Conservation (phyloP, 257 asterid genomes). For the Haberlea rhodopensis region DNA sequence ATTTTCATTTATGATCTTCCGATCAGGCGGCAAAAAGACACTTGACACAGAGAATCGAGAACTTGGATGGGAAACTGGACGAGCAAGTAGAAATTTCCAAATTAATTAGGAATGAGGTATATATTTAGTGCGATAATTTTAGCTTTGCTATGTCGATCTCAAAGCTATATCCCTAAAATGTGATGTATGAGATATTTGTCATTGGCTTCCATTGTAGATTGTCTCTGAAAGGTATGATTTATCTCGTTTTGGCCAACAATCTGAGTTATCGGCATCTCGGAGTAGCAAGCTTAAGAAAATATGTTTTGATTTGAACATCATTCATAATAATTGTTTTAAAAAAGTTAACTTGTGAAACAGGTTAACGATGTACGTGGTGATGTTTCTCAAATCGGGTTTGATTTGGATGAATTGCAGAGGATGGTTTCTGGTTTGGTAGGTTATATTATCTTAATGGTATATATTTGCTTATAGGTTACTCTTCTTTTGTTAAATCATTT, state of each 20-base stretch:
- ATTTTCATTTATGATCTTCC: conserved; percentile 11
- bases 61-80: conserved; percentile 85
- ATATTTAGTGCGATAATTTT: not conserved
- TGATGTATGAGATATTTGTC: not conserved
- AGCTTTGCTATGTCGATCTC: conserved; percentile 1
- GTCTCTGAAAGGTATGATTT: not conserved
- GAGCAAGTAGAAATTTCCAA: conserved; percentile 84
- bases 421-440: conserved; percentile 76
- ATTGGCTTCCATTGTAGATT: not conserved
- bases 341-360: conserved; percentile 38
- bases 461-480: not conserved
- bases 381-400: conserved; percentile 53
- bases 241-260: conserved; percentile 1
- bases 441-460: conserved; percentile 4
- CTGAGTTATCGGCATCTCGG: conserved; percentile 6
- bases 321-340: conserved; percentile 7
- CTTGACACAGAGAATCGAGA: conserved; percentile 90
- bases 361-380: conserved; percentile 61
- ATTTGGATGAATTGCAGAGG: conserved; percentile 51
- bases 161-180: not conserved
- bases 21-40: conserved; percentile 86
- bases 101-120: conserved; percentile 68
- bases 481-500: not conserved
- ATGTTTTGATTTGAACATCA: conserved; percentile 3
- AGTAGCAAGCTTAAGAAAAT: conserved; percentile 5